phyloP scores from a whole-genome alignment of 257 asterid genomes.

The Linderniella brevidens region DNA sequence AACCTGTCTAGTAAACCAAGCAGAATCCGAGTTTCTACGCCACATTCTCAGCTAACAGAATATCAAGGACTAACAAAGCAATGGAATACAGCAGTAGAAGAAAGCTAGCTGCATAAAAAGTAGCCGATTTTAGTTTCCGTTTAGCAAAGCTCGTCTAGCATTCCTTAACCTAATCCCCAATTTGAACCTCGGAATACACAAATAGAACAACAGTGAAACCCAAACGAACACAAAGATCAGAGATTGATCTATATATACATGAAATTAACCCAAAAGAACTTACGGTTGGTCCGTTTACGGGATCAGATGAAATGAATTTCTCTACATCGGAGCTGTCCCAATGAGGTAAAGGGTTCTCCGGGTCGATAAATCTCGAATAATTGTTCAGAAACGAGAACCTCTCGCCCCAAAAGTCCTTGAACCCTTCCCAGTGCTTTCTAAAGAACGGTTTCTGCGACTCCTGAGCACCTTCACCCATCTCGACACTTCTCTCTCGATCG shows the following conservation, averaged over 20 bases:
- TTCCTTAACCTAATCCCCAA: too few relatives aligned
- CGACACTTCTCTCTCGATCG: too few relatives aligned
- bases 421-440: conserved; percentile 37
- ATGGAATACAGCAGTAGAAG: too few relatives aligned
- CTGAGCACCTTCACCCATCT: conserved; percentile 14
- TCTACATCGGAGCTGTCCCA: conserved; percentile 77
- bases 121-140: too few relatives aligned
- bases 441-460: conserved; percentile 25
- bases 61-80: too few relatives aligned
- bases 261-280: background rate
- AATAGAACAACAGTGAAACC: too few relatives aligned
- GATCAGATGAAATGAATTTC: conserved; percentile 63
- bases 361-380: conserved; percentile 49
- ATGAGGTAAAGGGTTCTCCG: conserved; percentile 62
- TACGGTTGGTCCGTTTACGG: conserved; percentile 74
- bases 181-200: too few relatives aligned
- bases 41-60: too few relatives aligned
- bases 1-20: too few relatives aligned
- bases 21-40: too few relatives aligned
- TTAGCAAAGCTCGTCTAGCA: too few relatives aligned
- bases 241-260: background rate
- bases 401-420: conserved; percentile 60
- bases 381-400: conserved; percentile 48
- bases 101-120: too few relatives aligned
- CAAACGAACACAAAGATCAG: background rate